Evolutionary conservation across 2,329 filamentous ascomycete genomes (phyloP), one percentile per base, ranked within the genome.

Genomic region (Ceratocystis ficicola): DNA sequence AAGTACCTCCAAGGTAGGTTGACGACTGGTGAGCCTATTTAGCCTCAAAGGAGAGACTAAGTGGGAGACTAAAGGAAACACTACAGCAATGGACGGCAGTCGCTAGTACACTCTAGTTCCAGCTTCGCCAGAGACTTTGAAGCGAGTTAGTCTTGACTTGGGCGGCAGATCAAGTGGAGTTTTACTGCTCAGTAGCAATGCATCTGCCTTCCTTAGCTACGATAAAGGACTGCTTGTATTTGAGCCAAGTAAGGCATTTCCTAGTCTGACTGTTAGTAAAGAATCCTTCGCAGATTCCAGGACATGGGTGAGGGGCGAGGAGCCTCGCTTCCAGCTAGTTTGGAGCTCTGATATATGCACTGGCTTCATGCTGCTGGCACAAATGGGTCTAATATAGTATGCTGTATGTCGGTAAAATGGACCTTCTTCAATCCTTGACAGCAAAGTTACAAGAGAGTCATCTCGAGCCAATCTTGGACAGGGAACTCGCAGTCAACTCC

Each of bases 271-370:
- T 52, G 48, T 59, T 30, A 36, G 30, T 7, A 32, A 6, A 30
- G n/a, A 59, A 59, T 59, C 55, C 55, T 59, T 59, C 55, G 28
- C 55, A 59, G 55, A 36, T 3, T n/a, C 28, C 12, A 59, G 15
- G 55, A 25, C 20, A 25, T 20, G 46, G 46, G 36, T 41, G n/a
- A 20, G 46, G n/a, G 46, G 46, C 17, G 44, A 25, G 48, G 20
- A 25, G 48, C 20, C 22, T 52, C 20, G 10, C 20, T 59, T 28
- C 28, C n/a, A 15, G 28, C 17, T 36, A 32, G 17, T 20, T 32
- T 32, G 15, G 17, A 6, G 12, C 55, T 30, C 17, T 25, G 28
- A 20, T 59, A 36, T 17, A 32, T 30, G 55, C 55, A 32, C 32
- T 41, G 15, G 22, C 4, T 30, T 1, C 17, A 57, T 15, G 6